Evolutionary conservation across 192 early-diverging fungal genomes (phyloP).

Genomic region (Backusella westeae): DNA sequence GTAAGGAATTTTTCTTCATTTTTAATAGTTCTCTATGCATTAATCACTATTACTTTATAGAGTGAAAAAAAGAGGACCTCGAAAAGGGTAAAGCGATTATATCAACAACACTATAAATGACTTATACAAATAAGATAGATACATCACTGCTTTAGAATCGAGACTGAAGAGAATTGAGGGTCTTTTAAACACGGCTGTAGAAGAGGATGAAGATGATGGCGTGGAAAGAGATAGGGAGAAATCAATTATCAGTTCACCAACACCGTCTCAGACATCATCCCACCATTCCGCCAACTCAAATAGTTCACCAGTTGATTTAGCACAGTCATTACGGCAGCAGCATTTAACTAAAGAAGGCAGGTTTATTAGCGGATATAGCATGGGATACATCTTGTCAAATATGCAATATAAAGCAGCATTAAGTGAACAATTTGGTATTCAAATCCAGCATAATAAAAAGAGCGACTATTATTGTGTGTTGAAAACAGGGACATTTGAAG

Average conservation of each 20-base stretch:
- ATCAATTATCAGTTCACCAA: neutral
- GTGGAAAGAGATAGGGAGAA: neutral
- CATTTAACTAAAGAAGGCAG: slow-evolving; percentile 1
- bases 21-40: neutral
- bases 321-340: neutral
- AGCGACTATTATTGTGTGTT: slow-evolving; percentile 3
- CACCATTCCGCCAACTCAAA: neutral
- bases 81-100: slow-evolving; percentile 13
- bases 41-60: neutral
- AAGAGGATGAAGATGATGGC: neutral
- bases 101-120: too few relatives aligned
- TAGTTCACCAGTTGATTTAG: neutral
- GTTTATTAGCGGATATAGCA: neutral
- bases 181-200: neutral
- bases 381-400: neutral
- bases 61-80: slow-evolving; percentile 13
- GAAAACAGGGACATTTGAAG: slow-evolving; percentile 17
- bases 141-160: neutral
- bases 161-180: slow-evolving; percentile 5
- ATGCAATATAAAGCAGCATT: neutral
- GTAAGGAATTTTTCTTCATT: slow-evolving; percentile 7
- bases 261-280: neutral
- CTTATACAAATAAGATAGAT: neutral
- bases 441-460: neutral
- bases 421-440: slow-evolving; percentile 9